These are phyloP conservation scores for Cryptococcus amylolentus DNA, from an alignment of 1,284 basidiomycete genomes.

Conservation along the genomic window DNA sequence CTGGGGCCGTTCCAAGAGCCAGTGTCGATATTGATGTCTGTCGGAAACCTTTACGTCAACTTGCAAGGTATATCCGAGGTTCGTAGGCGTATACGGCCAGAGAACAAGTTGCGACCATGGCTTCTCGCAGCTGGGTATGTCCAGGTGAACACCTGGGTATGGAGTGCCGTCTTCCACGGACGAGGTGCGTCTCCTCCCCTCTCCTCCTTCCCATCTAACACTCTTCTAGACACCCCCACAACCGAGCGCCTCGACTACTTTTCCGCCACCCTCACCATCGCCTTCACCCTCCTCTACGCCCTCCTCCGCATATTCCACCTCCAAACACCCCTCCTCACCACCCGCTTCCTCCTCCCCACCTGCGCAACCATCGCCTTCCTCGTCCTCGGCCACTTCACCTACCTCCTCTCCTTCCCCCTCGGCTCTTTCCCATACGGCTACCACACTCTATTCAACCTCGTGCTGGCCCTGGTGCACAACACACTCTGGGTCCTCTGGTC, in stretches of 20 bases:
- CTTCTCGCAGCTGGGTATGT: conserved; percentile 67
- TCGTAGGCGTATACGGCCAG: conserved; percentile 53
- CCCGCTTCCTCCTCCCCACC: conserved; percentile 22
- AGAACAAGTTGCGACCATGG: conserved; percentile 67
- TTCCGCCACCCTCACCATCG: conserved; percentile 78
- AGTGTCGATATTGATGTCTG: conserved; percentile 81
- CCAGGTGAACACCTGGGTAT: conserved; percentile 88
- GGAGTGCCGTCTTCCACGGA: conserved; percentile 88
- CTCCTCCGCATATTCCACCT: conserved; percentile 74
- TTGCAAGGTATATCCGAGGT: conserved; percentile 58
- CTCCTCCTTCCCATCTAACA: neutral
- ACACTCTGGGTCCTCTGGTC: conserved; percentile 77
- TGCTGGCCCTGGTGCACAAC: conserved; percentile 67
- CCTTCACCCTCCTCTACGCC: conserved; percentile 70
- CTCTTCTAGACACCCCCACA: conserved; percentile 62
- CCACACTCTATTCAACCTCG: conserved; percentile 84
- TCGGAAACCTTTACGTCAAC: conserved; percentile 75
- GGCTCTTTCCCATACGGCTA: conserved; percentile 88
- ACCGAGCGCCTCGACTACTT: conserved; percentile 97
- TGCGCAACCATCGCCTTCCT: conserved; percentile 23
- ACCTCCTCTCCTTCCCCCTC: conserved; percentile 58
- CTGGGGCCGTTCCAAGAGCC: conserved; percentile 88
- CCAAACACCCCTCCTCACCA: conserved; percentile 22
- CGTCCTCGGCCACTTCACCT: conserved; percentile 42
- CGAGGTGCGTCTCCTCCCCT: conserved; percentile 58